These are phyloP conservation scores for Candida gorgasii DNA, from an alignment of 805 yeast genomes.

Conservation along the genomic window DNA sequence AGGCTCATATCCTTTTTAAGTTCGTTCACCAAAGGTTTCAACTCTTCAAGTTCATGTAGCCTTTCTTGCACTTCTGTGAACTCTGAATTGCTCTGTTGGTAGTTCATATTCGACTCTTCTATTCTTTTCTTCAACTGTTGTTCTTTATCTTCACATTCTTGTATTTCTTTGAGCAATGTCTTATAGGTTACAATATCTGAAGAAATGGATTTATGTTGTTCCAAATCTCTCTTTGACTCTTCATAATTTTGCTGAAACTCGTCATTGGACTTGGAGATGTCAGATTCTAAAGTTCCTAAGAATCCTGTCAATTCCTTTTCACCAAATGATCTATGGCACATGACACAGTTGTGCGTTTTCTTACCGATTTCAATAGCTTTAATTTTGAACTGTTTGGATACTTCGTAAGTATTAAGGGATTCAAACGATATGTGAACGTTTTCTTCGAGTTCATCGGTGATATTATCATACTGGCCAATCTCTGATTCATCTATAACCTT, in stretches of 20 bases:
- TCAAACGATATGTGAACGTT: constrained; percentile 62
- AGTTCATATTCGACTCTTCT: background rate
- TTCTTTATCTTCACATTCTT: constrained; percentile 9
- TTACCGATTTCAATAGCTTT: constrained; percentile 69
- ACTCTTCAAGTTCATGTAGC: constrained; percentile 7
- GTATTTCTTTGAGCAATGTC: constrained; percentile 19
- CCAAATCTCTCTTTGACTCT: constrained; percentile 32
- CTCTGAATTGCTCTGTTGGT: background rate
- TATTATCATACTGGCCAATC: constrained; percentile 52
- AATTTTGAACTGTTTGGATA: constrained; percentile 67
- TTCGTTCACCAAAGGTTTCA: constrained; percentile 12
- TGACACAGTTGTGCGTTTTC: constrained; percentile 57
- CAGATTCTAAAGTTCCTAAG: constrained; percentile 27
- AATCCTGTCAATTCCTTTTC: constrained; percentile 33
- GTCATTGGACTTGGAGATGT: constrained; percentile 25
- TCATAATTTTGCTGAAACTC: constrained; percentile 30
- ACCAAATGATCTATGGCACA: constrained; percentile 71
- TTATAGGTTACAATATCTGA: constrained; percentile 28
- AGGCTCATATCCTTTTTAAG: constrained; percentile 33
- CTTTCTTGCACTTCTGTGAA: constrained; percentile 4
- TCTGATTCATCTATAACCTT: constrained; percentile 32
- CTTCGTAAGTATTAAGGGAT: constrained; percentile 65
- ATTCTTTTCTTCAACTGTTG: background rate
- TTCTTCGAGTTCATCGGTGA: constrained; percentile 57
- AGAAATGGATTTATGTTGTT: constrained; percentile 29